phyloP scores from a whole-genome alignment of 2,329 filamentous ascomycete genomes.

The Penicillium fuscoglaucum region DNA sequence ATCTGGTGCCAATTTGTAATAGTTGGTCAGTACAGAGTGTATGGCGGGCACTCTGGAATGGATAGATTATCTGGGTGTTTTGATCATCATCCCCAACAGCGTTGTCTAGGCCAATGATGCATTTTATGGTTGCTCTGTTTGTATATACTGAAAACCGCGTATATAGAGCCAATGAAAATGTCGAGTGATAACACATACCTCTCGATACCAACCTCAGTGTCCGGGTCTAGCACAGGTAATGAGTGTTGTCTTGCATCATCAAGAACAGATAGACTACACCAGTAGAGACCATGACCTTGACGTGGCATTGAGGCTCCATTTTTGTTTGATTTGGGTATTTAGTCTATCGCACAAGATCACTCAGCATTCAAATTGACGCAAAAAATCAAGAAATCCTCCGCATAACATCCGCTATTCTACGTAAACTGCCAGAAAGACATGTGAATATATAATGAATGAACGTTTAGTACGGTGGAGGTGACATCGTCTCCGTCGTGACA shows the following conservation, averaged over 20 bases:
- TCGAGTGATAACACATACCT: not conserved
- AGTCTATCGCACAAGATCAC: not conserved
- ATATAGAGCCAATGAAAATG: not conserved
- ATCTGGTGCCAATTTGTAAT: too few relatives aligned
- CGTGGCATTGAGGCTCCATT: not conserved
- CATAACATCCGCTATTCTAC: not conserved
- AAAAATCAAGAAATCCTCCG: not conserved
- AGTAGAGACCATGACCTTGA: not conserved
- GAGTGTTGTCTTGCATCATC: not conserved
- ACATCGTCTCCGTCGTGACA: not conserved
- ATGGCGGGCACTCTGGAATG: too few relatives aligned
- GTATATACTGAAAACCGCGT: too few relatives aligned
- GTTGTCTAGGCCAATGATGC: too few relatives aligned
- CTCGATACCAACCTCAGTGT: not conserved
- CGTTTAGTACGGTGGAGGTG: not conserved
- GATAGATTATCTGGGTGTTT: too few relatives aligned
- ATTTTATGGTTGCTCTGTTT: too few relatives aligned
- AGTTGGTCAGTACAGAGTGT: too few relatives aligned
- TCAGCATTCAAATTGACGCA: not conserved
- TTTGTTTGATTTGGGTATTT: not conserved
- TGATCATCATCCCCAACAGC: too few relatives aligned
- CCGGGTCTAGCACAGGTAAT: not conserved
- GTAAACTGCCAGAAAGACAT: not conserved
- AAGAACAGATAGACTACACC: not conserved
- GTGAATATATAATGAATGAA: not conserved